A percentile compares a stretch with the other conserved stretches of the same genome.
These are phyloP conservation scores for Ganoderma meredithae DNA, from an alignment of 1,284 basidiomycete species.

Conservation along the genomic window DNA sequence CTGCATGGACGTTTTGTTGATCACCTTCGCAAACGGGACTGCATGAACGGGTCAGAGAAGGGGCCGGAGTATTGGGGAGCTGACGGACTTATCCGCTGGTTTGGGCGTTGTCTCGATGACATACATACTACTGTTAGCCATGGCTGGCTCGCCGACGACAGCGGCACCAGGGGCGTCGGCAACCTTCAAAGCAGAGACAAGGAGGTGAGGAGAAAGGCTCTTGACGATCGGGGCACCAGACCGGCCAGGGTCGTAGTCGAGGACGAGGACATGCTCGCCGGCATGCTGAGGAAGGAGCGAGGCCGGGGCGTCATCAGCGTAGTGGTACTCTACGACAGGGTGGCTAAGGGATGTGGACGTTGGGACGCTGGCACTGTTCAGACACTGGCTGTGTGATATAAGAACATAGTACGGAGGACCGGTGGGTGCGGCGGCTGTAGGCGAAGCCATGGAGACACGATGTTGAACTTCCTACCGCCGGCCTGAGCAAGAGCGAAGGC, in stretches of 20 bases:
- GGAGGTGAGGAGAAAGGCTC: conserved; percentile 68
- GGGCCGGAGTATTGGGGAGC: not conserved
- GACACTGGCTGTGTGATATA: conserved; percentile 55
- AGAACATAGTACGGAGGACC: conserved; percentile 68
- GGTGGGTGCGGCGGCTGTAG: conserved; percentile 13
- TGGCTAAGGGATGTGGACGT: conserved; percentile 64
- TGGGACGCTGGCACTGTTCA: conserved; percentile 42
- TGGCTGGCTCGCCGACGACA: conserved; percentile 51
- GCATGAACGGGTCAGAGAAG: conserved; percentile 21
- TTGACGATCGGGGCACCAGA: conserved; percentile 52
- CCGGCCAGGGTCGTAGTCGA: conserved; percentile 62
- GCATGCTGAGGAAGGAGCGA: conserved; percentile 62
- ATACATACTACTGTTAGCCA: conserved; percentile 69
- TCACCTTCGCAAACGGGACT: conserved; percentile 44
- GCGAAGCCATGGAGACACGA: conserved; percentile 14
- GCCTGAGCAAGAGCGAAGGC: not conserved
- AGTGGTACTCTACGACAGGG: conserved; percentile 81
- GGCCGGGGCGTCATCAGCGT: conserved; percentile 75
- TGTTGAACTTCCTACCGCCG: not conserved
- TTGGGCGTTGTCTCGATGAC: conserved; percentile 67
- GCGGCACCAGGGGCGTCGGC: conserved; percentile 76
- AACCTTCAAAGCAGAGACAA: conserved; percentile 65
- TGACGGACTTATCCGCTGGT: conserved; percentile 40
- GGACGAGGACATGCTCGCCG: conserved; percentile 73
- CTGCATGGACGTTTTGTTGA: conserved; percentile 52